A percentile compares a stretch with the other conserved stretches of the same genome.
Evolutionary conservation across 164 flowering plant species (phyloP).

Genomic region (Pachysandra terminalis): DNA sequence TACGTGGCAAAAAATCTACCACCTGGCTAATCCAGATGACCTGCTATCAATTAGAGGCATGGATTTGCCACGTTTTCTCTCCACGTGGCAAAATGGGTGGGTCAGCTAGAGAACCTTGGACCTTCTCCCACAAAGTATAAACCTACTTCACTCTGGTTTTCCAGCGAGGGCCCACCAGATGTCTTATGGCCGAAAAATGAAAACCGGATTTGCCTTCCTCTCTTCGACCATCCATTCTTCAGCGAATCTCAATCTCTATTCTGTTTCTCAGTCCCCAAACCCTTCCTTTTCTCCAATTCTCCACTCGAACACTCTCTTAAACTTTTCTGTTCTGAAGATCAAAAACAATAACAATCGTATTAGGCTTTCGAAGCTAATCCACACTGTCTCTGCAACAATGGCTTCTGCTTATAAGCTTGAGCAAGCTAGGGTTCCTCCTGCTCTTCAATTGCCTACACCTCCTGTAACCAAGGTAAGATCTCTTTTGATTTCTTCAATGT

Average conservation of each 20-base stretch:
- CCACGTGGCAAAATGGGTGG: too few species aligned
- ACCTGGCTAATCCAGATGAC: too few species aligned
- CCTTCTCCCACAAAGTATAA: too few species aligned
- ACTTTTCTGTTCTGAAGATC: neutral
- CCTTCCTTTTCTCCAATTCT: neutral
- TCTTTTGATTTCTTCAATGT: too few species aligned
- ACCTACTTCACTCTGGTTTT: too few species aligned
- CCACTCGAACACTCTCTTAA: conserved; percentile 5
- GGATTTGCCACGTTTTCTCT: too few species aligned
- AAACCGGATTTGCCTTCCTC: conserved; percentile 11
- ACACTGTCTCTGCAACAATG: conserved; percentile 23
- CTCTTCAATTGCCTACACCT: conserved; percentile 45
- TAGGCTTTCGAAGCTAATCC: neutral
- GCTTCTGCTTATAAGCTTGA: conserved; percentile 49
- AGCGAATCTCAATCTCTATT: conserved; percentile 12
- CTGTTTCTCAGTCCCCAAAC: neutral
- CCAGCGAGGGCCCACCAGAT: neutral
- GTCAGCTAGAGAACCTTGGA: too few species aligned
- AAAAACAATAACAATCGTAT: neutral
- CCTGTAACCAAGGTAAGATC: conserved; percentile 46
- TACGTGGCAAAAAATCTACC: too few species aligned
- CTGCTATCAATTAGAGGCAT: too few species aligned
- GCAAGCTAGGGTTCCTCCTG: conserved; percentile 54
- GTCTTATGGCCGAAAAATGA: conserved; percentile 14
- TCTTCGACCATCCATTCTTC: conserved; percentile 11